These are phyloP conservation scores for Phaffomyces antillensis DNA, from an alignment of 805 yeast species.

Conservation along the genomic window DNA sequence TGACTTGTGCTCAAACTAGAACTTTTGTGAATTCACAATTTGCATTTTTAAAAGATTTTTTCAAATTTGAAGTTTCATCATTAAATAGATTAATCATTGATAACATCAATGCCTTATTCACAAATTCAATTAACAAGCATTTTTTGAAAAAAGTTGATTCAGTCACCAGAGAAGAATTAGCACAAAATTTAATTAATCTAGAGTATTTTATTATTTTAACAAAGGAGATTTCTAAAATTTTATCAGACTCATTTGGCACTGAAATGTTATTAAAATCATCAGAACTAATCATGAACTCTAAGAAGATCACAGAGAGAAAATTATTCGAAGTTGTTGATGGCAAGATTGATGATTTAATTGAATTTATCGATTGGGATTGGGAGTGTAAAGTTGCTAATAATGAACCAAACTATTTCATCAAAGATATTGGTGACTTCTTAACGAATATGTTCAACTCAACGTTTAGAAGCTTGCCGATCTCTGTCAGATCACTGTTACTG, in stretches of 20 bases:
- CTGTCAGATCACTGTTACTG: conserved; percentile 71
- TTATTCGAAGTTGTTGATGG: conserved; percentile 78
- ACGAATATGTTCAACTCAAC: conserved; percentile 83
- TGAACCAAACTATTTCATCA: conserved; percentile 68
- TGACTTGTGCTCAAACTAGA: conserved; percentile 71
- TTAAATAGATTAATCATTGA: conserved; percentile 52
- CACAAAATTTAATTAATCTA: conserved; percentile 82
- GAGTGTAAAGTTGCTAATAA: conserved; percentile 38
- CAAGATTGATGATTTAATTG: conserved; percentile 73
- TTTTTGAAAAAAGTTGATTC: conserved; percentile 56
- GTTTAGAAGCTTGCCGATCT: conserved; percentile 70
- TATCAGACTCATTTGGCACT: conserved; percentile 30
- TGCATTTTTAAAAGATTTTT: conserved; percentile 60
- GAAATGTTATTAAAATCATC: conserved; percentile 44
- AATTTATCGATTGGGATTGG: conserved; percentile 86
- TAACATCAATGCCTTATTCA: conserved; percentile 63
- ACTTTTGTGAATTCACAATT: conserved; percentile 56
- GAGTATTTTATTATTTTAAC: conserved; percentile 81
- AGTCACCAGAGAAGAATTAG: conserved; percentile 79
- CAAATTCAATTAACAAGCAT: conserved; percentile 57
- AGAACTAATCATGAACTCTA: conserved; percentile 46
- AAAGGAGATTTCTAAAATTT: conserved; percentile 43
- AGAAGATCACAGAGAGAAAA: conserved; percentile 69
- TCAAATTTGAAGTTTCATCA: conserved; percentile 52
- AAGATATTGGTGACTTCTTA: conserved; percentile 79